Conservation (phyloP, 345 rosid genomes). For the Pelargonium nanum region DNA sequence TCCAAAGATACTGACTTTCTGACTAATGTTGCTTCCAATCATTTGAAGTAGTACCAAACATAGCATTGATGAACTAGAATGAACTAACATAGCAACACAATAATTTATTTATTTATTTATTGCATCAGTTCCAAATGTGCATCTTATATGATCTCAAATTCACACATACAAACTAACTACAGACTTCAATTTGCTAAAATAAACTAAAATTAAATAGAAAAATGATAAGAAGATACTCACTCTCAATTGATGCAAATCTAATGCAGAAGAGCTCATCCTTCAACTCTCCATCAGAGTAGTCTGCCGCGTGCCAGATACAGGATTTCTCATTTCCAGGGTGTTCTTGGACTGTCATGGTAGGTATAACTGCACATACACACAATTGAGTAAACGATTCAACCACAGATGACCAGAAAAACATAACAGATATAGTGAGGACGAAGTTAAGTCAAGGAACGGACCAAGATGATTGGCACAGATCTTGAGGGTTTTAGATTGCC, state of each 20-base stretch:
- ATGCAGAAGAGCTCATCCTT: constrained; percentile 75
- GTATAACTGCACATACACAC: constrained; percentile 26
- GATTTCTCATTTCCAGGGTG: constrained; percentile 71
- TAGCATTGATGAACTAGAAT: no score
- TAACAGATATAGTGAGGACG: background rate
- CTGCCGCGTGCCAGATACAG: constrained; percentile 60
- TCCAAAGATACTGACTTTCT: no score
- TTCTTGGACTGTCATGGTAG: constrained; percentile 50
- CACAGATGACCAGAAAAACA: background rate
- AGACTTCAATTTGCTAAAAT: no score
- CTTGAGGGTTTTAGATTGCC: constrained; percentile 80
- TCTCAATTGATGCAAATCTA: constrained; percentile 54
- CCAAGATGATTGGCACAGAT: constrained; percentile 86
- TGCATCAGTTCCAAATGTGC: no score
- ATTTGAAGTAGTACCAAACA: no score
- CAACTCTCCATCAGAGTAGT: constrained; percentile 59
- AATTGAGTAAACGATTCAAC: constrained; percentile 22
- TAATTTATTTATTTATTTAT: no score
- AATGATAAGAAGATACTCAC: constrained; percentile 25
- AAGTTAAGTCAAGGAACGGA: constrained; percentile 4
- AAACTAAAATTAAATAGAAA: background rate
- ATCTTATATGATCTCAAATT: no score
- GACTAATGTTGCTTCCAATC: no score
- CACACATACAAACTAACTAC: no score
- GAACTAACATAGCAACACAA: no score